These are phyloP conservation scores for Fomitopsis serialis DNA, from an alignment of 768 basidiomycete genomes.

Conservation along the genomic window DNA sequence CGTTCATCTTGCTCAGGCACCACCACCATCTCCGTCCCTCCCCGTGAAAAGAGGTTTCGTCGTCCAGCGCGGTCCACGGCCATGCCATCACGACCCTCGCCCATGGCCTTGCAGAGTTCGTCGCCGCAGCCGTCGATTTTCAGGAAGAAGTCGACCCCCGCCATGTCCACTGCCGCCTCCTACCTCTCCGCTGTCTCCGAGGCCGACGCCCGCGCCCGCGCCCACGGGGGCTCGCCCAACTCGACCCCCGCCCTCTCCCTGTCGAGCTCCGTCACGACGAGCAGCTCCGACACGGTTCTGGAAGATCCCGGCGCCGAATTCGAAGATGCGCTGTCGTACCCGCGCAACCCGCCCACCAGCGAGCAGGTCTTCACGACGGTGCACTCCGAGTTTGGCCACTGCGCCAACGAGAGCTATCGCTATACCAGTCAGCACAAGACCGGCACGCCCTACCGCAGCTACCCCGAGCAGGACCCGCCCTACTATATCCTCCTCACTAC, in stretches of 20 bases:
- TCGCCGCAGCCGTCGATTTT: constrained; percentile 53
- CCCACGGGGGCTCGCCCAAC: constrained; percentile 40
- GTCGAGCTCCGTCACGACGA: constrained; percentile 65
- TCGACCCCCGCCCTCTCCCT: constrained; percentile 71
- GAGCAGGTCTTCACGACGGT: constrained; percentile 73
- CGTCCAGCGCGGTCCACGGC: neutral
- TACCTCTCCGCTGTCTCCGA: constrained; percentile 58
- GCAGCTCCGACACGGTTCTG: constrained; percentile 63
- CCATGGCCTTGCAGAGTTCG: constrained; percentile 56
- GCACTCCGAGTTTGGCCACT: constrained; percentile 93
- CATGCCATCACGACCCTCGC: constrained; percentile 35
- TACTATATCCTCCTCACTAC: constrained; percentile 91
- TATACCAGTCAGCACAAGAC: constrained; percentile 56
- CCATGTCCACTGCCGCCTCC: constrained; percentile 48
- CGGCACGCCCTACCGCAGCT: constrained; percentile 42
- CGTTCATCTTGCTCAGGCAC: no score
- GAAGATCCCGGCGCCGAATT: constrained; percentile 43
- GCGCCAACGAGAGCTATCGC: constrained; percentile 71
- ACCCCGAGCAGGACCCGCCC: constrained; percentile 78
- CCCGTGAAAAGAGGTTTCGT: no score
- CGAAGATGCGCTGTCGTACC: constrained; percentile 52
- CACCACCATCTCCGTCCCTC: no score
- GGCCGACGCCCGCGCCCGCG: constrained; percentile 65
- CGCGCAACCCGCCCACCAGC: constrained; percentile 68
- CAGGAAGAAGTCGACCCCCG: constrained; percentile 35